Evolutionary conservation across 1,284 basidiomycete genomes (phyloP).

Genomic region (Cutaneotrichosporon mucoides): DNA sequence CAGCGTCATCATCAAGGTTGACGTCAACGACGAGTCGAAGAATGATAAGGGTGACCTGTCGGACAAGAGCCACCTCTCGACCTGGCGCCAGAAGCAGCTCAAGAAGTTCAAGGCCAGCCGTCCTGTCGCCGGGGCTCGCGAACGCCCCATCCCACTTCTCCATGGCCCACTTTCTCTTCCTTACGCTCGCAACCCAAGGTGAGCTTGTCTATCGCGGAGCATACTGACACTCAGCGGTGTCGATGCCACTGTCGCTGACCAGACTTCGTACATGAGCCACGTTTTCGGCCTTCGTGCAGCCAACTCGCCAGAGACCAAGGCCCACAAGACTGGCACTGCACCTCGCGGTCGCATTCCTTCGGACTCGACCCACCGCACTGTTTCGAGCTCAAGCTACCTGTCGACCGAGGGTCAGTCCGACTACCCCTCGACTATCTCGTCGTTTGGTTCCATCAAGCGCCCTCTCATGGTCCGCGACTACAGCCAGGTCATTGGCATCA

Average conservation of each 20-base stretch:
- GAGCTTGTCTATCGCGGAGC: constrained; percentile 37
- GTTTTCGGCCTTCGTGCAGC: constrained; percentile 34
- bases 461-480: constrained; percentile 31
- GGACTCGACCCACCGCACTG: constrained; percentile 5
- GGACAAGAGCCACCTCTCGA: constrained; percentile 13
- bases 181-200: constrained; percentile 88
- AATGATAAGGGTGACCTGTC: background rate
- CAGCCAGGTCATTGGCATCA: constrained; percentile 32
- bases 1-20: background rate
- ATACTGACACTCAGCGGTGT: constrained; percentile 59
- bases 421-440: background rate
- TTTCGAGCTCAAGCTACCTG: constrained; percentile 3
- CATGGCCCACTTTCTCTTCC: constrained; percentile 79
- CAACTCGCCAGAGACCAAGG: constrained; percentile 5
- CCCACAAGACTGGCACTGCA: background rate
- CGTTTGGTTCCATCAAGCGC: constrained; percentile 6
- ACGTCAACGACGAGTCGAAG: background rate
- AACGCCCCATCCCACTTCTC: constrained; percentile 67
- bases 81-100: constrained; percentile 39
- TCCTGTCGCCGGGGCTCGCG: constrained; percentile 47
- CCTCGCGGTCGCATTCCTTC: constrained; percentile 7
- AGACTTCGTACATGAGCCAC: constrained; percentile 29
- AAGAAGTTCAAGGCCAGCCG: constrained; percentile 24
- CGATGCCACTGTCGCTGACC: constrained; percentile 73
- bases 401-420: constrained; percentile 1